Evolutionary conservation across 345 rosid species (phyloP).

Genomic region (Barbarea vulgaris): DNA sequence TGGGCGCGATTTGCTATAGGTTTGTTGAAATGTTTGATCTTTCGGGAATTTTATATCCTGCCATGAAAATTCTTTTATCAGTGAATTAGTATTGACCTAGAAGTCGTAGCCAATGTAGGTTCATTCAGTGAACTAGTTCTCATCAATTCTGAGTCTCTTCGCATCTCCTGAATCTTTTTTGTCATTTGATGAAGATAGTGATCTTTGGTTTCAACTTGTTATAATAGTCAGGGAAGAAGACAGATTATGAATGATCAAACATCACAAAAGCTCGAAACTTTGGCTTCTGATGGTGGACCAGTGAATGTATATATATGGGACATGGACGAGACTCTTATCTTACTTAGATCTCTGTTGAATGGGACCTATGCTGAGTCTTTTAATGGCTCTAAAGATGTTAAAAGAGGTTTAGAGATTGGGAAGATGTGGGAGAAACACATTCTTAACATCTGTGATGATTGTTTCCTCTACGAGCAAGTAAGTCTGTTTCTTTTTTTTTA

Average conservation of each 20-base stretch:
- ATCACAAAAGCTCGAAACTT: conserved; percentile 34
- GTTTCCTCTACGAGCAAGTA: conserved; percentile 82
- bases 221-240: background rate
- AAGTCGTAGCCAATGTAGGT: background rate
- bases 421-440: conserved; percentile 83
- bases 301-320: conserved; percentile 80
- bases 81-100: background rate
- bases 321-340: conserved; percentile 92
- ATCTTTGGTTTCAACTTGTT: background rate
- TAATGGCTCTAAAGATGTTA: conserved; percentile 59
- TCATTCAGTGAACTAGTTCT: background rate
- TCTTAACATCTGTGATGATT: conserved; percentile 66
- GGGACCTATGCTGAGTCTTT: conserved; percentile 63
- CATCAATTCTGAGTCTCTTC: background rate
- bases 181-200: background rate
- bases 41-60: background rate
- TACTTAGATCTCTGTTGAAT: conserved; percentile 78
- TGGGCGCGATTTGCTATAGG: background rate
- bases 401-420: conserved; percentile 73
- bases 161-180: background rate
- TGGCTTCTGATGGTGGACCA: conserved; percentile 32
- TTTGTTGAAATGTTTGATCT: background rate
- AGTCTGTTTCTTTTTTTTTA: conserved; percentile 5
- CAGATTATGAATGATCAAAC: conserved; percentile 35
- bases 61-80: background rate